Evolutionary conservation across 2,329 filamentous ascomycete species (phyloP), one percentile per base, ranked within the genome.

Genomic region (Raffaelea deltoideospora): DNA sequence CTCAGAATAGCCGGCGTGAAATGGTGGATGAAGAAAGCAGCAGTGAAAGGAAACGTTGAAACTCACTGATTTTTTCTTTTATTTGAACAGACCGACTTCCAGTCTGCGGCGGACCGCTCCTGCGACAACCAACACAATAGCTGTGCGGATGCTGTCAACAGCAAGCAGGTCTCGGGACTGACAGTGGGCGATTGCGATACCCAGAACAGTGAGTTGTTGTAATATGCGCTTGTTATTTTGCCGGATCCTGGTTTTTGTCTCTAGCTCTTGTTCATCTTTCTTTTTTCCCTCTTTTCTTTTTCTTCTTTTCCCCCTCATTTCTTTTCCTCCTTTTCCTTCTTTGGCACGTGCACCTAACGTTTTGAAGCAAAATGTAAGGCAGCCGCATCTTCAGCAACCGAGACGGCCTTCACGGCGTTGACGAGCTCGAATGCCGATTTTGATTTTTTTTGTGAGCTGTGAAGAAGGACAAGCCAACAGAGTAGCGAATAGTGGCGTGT

Each of bases 71-170:
- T 38, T 17, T 21, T 34, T 20, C 21, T 29, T 18, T 27, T n/a
- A n/a, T n/a, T n/a, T n/a, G n/a, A 6, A 17, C 33, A 65, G 62
- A 47, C 51, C 38, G 57, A 63, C 47, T 68, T 60, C 45, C 23
- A 46, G 19, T 52, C 54, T 10, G 65, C 65, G 0, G 54, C 57
- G 6, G 53, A 56, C 37, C 53, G 61, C 18, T 55, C 61, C 2
- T 69, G 65, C 50, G 61, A 65, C 44, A 60, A 61, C 45, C 65
- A 69, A 48, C 59, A 63, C 48, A 67, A 69, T 43, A 49, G 47
- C 15, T 69, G 65, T 40, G 56, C 59, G n/a, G 42, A 59, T 19
- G 35, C 50, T 17, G 61, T 61, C 24, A 67, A 67, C 43, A 51
- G 48, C 30, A 46, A 48, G 43, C 47, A 34, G 37, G 50, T 34